phyloP scores from a whole-genome alignment of 768 basidiomycete species.

The Calocybe gangraenosa region DNA sequence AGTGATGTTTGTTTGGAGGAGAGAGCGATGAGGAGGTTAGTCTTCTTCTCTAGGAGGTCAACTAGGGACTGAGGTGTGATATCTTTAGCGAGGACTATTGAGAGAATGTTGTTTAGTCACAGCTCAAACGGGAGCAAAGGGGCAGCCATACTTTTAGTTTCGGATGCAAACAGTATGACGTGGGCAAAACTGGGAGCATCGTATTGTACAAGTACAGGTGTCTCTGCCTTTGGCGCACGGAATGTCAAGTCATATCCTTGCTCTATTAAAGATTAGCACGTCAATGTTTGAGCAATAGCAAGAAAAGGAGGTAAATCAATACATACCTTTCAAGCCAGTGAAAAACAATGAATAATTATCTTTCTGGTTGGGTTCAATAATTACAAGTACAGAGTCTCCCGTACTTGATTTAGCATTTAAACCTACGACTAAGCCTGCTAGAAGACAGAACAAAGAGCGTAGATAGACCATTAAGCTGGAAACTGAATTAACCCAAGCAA shows the following conservation, averaged over 20 bases:
- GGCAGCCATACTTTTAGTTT: conserved; percentile 70
- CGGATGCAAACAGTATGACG: conserved; percentile 82
- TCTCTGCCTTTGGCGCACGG: conserved; percentile 73
- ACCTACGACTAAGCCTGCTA: conserved; percentile 23
- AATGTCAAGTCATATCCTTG: conserved; percentile 86
- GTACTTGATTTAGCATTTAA: conserved; percentile 69
- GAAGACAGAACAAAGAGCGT: conserved; percentile 30
- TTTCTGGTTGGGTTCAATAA: conserved; percentile 71
- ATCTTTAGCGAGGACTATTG: conserved; percentile 63
- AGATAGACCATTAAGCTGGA: conserved; percentile 39
- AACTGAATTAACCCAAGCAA: background rate
- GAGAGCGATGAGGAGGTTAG: conserved; percentile 83
- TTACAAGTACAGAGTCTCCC: conserved; percentile 78
- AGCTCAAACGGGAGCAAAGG: background rate
- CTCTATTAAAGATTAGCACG: conserved; percentile 35
- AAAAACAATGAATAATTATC: conserved; percentile 84
- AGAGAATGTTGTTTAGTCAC: conserved; percentile 3
- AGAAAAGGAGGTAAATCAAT: background rate
- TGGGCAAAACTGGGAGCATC: conserved; percentile 78
- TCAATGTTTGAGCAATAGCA: background rate
- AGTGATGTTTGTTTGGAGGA: conserved; percentile 73
- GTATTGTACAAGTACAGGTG: conserved; percentile 61
- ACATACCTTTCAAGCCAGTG: conserved; percentile 63
- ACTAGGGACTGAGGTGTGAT: conserved; percentile 81
- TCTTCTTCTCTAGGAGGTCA: conserved; percentile 58